These are phyloP conservation scores for Stephanodiscus triporus DNA, from an alignment of 108 stramenopile genomes.

Conservation along the genomic window DNA sequence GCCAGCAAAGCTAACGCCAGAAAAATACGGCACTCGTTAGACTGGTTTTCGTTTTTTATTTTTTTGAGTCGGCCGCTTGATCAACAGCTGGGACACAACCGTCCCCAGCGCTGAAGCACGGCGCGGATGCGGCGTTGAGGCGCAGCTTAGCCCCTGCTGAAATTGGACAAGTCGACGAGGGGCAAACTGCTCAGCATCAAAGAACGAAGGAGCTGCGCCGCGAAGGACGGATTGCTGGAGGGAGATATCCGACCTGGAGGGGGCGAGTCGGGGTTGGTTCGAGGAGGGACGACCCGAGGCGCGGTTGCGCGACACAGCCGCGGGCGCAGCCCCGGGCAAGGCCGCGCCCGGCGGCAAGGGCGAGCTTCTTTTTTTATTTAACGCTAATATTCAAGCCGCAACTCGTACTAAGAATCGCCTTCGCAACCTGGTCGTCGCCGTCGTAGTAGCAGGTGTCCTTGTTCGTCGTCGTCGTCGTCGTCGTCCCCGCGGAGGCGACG, in stretches of 20 bases:
- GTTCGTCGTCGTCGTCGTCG: no score
- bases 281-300: constrained; percentile 69
- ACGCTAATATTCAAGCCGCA: no score
- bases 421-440: no score
- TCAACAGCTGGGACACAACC: no score
- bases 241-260: constrained; percentile 73
- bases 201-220: constrained; percentile 68
- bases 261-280: constrained; percentile 74
- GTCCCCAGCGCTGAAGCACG: constrained; percentile 52
- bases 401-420: no score
- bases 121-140: constrained; percentile 56
- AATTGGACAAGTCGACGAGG: constrained; percentile 64
- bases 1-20: no score
- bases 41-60: no score
- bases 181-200: constrained; percentile 72
- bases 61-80: no score
- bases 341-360: neutral
- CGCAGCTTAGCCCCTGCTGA: constrained; percentile 51
- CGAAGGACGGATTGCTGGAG: constrained; percentile 73
- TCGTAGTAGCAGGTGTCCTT: no score
- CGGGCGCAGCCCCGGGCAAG: constrained; percentile 12
- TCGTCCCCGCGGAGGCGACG: no score
- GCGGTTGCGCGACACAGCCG: constrained; percentile 48
- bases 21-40: no score
- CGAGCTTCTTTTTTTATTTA: no score